Evolutionary conservation across 1,284 basidiomycete genomes (phyloP).

Genomic region (Melampsora occidentalis): DNA sequence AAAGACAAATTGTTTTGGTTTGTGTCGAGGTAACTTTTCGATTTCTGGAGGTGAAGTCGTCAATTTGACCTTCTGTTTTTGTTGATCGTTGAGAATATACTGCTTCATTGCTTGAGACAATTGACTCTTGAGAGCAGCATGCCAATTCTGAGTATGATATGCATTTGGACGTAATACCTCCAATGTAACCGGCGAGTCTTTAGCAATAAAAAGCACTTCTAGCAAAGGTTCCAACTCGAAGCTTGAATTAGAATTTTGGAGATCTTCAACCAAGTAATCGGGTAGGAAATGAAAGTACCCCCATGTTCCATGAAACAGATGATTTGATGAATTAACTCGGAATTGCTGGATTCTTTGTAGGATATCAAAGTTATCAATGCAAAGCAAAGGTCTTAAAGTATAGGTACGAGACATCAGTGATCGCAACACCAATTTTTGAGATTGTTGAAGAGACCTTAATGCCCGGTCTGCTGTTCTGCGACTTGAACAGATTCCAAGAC

Average conservation of each 20-base stretch:
- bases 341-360: conserved; percentile 6
- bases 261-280: neutral
- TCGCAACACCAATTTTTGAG: neutral
- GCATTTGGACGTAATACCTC: neutral
- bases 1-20: conserved; percentile 1
- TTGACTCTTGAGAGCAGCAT: conserved; percentile 5
- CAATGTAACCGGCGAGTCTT: neutral
- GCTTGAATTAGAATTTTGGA: neutral
- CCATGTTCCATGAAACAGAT: conserved; percentile 23
- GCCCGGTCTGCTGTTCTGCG: conserved; percentile 9
- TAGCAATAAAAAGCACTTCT: neutral
- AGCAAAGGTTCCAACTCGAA: neutral
- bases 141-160: neutral
- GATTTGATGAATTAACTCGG: neutral
- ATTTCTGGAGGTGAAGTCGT: conserved; percentile 3
- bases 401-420: neutral
- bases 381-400: conserved; percentile 4
- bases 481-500: neutral
- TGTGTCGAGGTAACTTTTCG: neutral
- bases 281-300: conserved; percentile 15
- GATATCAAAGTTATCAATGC: conserved; percentile 30
- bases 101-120: neutral
- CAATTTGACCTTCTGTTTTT: neutral
- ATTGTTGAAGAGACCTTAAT: neutral
- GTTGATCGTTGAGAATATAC: neutral